Evolutionary conservation across 2,329 filamentous ascomycete genomes (phyloP), one percentile per base, ranked within the genome.

Genomic region (Aspergillus unguis): DNA sequence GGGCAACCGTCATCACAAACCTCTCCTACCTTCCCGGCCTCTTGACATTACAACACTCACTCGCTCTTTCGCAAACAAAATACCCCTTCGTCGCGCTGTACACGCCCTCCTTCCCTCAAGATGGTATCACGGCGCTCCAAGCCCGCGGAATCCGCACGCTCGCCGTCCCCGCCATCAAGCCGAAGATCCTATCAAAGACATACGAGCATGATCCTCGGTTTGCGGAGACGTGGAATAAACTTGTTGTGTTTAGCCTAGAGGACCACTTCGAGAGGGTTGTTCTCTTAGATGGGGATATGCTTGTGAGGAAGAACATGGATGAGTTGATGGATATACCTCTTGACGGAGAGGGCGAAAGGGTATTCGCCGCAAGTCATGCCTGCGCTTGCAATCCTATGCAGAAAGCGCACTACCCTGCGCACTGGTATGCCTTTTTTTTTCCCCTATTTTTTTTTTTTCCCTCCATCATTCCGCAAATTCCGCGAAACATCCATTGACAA

Each of bases 171-270:
- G 88, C 88, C 70, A 80, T 96, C 36, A 84, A 32, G 78, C 76
- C 88, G 8, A 89, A 90, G 1, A 80, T 80, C 2, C 71, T 78
- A 32, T 69, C 76, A 46, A 85, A 84, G 56, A 85, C 88, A 73
- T 95, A 85, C 75, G 80, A 77, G 63, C 82, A 87, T 56, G 90
- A 95, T 71, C 85, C 86, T 45, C 85, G 91, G 61, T 95, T 95
- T 79, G 86, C 90, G 73, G 89, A 95, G 71, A 91, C 87, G 78
- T 96, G 90, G 90, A 88, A 81, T 71, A 96, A 95, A 74, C 82
- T 96, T 28, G 82, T 85, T 11, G 84, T 87, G 5, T 96, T 95
- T 69, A 85, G 82, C 25, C 77, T 95, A 31, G 79, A 79, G 17
- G 84, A 92, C 78, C 6, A 85, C 68, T 95, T 92, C 73, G 79